Base-by-base conservation (phyloP, 1,284 basidiomycete genomes). In the Ceratobasidium sp. region DNA sequence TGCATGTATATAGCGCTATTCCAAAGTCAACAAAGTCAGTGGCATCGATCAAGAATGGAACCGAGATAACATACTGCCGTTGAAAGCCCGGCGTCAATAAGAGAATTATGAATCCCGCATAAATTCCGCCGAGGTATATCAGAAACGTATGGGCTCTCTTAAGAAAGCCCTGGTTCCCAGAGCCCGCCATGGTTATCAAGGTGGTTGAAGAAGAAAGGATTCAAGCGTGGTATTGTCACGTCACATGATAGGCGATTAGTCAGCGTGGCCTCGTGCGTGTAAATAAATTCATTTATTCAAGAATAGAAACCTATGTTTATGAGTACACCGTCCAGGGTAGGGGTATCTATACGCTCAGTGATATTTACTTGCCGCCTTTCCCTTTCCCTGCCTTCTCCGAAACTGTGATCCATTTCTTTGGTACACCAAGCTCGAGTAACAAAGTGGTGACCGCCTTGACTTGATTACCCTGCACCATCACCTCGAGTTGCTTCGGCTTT, bases 401-500 rank as follows among this genome's bases (percentile, higher is more conserved):
- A 1, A 83, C 79, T 75, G 86, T 85, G 68, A 95, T 89, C 88
- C 90, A 94, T 75, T 82, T 83, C 79, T 89, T 90, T 25, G 93
- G 91, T 42, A 95, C 85, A 0, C 93, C 92, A 71, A 85, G 85
- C 32, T 79, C 83, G 1, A 84, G 75, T 45, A 96, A 78, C 70
- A 92, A 83, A 10, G 90, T 88, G 15, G 82, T 81, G 15, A 93
- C 87, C 0, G 82, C 79, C 73, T 86, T 85, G 52, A 83, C 80
- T 75, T 95, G 93, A 72, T 89, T 90, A 0, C 93, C 93, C 77
- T 94, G 92, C 0, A 94, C 87, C 75, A 91, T 81, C 5, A 94
- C 87, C 75, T 94, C 89, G 65, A 86, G 20, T 76, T 2, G 83
- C 84, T 81, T 76, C 73, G 85, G 87, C 0, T 88, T 87, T 1